These are phyloP conservation scores for Gynostemma pentaphyllum DNA, from an alignment of 306 rosid genomes.

Conservation along the genomic window DNA sequence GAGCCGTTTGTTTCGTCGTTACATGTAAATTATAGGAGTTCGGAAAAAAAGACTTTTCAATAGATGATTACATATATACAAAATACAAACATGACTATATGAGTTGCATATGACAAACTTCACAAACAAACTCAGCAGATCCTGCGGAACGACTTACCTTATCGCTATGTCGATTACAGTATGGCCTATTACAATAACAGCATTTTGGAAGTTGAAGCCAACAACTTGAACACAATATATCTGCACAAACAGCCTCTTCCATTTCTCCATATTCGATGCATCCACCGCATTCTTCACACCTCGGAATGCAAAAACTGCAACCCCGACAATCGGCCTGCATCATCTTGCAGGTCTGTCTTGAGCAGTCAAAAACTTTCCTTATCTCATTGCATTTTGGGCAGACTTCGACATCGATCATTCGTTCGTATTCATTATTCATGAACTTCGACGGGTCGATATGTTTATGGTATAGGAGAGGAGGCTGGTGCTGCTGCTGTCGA, in stretches of 20 bases:
- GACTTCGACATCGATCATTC: constrained; percentile 38
- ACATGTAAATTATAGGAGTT: no score
- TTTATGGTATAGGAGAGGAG: constrained; percentile 29
- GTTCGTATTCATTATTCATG: constrained; percentile 5
- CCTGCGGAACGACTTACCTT: constrained; percentile 21
- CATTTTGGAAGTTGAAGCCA: constrained; percentile 78
- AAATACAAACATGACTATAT: not conserved
- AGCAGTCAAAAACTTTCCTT: constrained; percentile 52
- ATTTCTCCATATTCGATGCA: constrained; percentile 34
- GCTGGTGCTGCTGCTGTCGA: constrained; percentile 13
- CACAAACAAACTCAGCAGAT: constrained; percentile 38
- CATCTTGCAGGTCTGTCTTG: constrained; percentile 37
- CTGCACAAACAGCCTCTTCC: constrained; percentile 54
- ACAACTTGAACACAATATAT: constrained; percentile 44
- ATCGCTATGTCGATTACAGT: constrained; percentile 45
- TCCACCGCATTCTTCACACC: constrained; percentile 72
- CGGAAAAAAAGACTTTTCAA: no score
- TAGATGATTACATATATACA: no score
- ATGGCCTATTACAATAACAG: constrained; percentile 65
- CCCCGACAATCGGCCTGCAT: constrained; percentile 31
- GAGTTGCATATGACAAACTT: constrained; percentile 28
- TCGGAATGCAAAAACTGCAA: constrained; percentile 52
- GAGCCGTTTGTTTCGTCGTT: no score
- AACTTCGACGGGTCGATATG: constrained; percentile 4
- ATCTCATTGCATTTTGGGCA: constrained; percentile 57